Base-by-base conservation (phyloP, 129 eudicot genomes). In the Pseudognaphalium luteoalbum region DNA sequence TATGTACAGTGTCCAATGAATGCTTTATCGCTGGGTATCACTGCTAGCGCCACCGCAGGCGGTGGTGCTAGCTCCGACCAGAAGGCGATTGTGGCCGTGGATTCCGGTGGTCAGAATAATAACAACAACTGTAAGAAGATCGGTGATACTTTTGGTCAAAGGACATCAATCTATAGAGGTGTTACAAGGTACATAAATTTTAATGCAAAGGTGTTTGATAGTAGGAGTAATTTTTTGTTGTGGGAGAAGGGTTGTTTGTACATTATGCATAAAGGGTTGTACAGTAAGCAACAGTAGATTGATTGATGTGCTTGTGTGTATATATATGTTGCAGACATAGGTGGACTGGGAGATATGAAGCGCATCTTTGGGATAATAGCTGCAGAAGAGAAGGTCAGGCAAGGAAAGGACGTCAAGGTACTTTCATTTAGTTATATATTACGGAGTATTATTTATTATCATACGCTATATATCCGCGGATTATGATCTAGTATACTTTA, bases 371-470 rank as follows among this genome's bases (percentile, higher is more conserved):
- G 98, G 98, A 93, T 82, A 93, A 93, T 87, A 93, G 97, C 91
- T 93, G 98, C 87, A 90, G 97, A 77, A 93, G 98, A 64, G 98
- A 93, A 72, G 98, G 98, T 50, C 98, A 94, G 84, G 98, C 98
- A 35, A 91, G 98, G 68, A 94, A 94, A 86, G 98, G 98, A 80
- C 98, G 98, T 86, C 98, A 94, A 94, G 98, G 98, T 94, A 79
- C 78, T 52, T 12, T 15, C 28, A 34, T 32, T 66, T 19, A 15
- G 25, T 66, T 34, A 25, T 25, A 0, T n/a, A n/a, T n/a, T n/a
- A n/a, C n/a, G n/a, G n/a, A n/a, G n/a, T n/a, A n/a, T n/a, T n/a
- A n/a, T n/a, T n/a, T n/a, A n/a, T 25, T 25, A 25, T 25, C 1
- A 25, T 25, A 25, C 28, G 28, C 0, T 25, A 25, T 25, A 25